Evolutionary conservation across 768 basidiomycete genomes (phyloP), one percentile per base, ranked within the genome.

Genomic region (Suillus subaureus): DNA sequence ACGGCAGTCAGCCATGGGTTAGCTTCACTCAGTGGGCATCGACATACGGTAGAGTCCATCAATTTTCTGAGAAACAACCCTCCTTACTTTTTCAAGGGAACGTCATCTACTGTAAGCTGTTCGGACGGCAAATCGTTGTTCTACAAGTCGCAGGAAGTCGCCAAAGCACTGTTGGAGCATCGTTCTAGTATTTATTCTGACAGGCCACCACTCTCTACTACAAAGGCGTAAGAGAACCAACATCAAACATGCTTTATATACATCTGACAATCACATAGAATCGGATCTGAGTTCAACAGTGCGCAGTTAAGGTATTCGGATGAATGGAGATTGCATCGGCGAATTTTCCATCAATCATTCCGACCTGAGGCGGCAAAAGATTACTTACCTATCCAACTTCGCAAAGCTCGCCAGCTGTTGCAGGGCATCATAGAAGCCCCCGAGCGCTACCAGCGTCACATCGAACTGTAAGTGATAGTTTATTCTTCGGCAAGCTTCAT

Each of bases 141-240:
- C 69, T 81, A 15, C 77, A 77, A n/a, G 60, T 77, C 73, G 42
- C 60, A 64, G 42, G 69, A 74, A 60, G 63, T 72, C 13, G 81
- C 78, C 5, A 75, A 69, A 54, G 77, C 73, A 51, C 69, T 82
- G 1, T 68, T 82, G 23, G 77, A 82, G 26, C 75, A 77, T 61
- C 77, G 79, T 26, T 74, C 77, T 35, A 69, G 65, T 12, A 67
- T 72, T 61, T 82, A 82, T 62, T 81, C 80, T 13, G 81, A 78
- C 65, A 69, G 81, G 23, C 81, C 80, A 2, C 70, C 72, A 11
- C 70, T 79, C 31, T 74, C 67, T 39, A 69, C 66, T 31, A 67
- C 65, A 5, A 67, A 73, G 63, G 74, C 76, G 75, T 73, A 57
- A 21, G 73, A 28, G 18, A 40, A 26, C 12, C 16, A n/a, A 31